phyloP scores from a whole-genome alignment of 192 early-diverging fungal genomes.

The Mortierella hygrophila region DNA sequence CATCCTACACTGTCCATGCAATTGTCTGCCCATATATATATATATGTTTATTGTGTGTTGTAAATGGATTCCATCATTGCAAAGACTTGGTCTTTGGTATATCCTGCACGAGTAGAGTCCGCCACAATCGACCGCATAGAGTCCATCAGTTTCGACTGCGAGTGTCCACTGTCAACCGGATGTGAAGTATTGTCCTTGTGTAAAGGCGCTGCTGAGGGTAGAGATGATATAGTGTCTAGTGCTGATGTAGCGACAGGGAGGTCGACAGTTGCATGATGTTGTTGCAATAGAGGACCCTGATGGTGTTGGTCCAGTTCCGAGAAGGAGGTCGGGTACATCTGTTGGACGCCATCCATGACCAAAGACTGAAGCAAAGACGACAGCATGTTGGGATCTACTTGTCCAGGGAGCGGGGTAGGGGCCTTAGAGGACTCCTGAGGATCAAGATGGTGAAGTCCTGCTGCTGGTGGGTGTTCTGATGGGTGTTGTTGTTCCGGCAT shows the following conservation, averaged over 20 bases:
- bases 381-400: constrained; percentile 34
- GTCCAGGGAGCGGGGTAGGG: background rate
- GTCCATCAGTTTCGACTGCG: background rate
- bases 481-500: constrained; percentile 10
- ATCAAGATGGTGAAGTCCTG: background rate
- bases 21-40: background rate
- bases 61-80: constrained; percentile 2
- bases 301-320: background rate
- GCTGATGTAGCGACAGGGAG: background rate
- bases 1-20: background rate
- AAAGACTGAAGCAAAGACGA: constrained; percentile 35
- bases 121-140: background rate
- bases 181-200: background rate
- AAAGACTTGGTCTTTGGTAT: constrained; percentile 38
- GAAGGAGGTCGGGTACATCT: background rate
- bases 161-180: too few relatives aligned
- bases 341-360: background rate
- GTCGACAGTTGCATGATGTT: background rate
- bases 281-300: background rate
- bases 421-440: background rate
- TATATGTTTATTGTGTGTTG: background rate
- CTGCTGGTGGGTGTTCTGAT: background rate
- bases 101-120: constrained; percentile 12
- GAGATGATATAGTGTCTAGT: background rate
- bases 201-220: background rate